phyloP scores from a whole-genome alignment of 805 yeast genomes.

The Yarrowia sp. region DNA sequence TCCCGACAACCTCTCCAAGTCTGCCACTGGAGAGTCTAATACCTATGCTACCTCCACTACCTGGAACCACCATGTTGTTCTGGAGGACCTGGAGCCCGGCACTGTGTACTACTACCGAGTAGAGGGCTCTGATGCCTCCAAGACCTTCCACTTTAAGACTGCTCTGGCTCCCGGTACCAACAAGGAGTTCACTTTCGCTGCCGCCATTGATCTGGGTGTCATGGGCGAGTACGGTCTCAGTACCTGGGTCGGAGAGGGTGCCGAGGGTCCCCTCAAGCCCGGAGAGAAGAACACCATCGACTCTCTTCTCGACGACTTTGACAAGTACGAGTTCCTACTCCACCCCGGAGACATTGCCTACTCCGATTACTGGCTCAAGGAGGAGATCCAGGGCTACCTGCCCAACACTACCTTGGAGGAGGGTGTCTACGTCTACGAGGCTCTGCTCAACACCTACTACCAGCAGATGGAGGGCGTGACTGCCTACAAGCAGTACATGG shows the following conservation, averaged over 20 bases:
- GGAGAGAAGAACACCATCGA: constrained; percentile 42
- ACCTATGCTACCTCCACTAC: constrained; percentile 45
- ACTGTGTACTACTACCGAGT: constrained; percentile 48
- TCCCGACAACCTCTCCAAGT: constrained; percentile 39
- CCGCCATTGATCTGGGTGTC: constrained; percentile 33
- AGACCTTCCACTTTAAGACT: constrained; percentile 39
- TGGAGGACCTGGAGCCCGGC: constrained; percentile 45
- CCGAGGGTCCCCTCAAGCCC: constrained; percentile 25
- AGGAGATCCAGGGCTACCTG: constrained; percentile 41
- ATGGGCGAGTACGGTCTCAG: constrained; percentile 39
- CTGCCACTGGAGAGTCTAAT: constrained; percentile 40
- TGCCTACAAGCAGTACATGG: constrained; percentile 44
- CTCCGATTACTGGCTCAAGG: constrained; percentile 48
- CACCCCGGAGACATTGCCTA: constrained; percentile 49
- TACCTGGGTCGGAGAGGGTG: constrained; percentile 35
- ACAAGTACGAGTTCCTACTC: constrained; percentile 45
- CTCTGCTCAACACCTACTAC: constrained; percentile 44
- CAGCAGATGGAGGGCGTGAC: constrained; percentile 43
- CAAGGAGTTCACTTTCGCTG: constrained; percentile 37
- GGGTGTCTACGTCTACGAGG: constrained; percentile 42
- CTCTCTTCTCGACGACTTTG: constrained; percentile 41
- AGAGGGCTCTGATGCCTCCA: constrained; percentile 40
- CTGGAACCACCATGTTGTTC: constrained; percentile 46
- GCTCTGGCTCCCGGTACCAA: constrained; percentile 41
- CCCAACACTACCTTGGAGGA: constrained; percentile 37